Evolutionary conservation across 257 asterid genomes (phyloP), one percentile per base, ranked within the genome.

Genomic region (Thymus mandschuricus): DNA sequence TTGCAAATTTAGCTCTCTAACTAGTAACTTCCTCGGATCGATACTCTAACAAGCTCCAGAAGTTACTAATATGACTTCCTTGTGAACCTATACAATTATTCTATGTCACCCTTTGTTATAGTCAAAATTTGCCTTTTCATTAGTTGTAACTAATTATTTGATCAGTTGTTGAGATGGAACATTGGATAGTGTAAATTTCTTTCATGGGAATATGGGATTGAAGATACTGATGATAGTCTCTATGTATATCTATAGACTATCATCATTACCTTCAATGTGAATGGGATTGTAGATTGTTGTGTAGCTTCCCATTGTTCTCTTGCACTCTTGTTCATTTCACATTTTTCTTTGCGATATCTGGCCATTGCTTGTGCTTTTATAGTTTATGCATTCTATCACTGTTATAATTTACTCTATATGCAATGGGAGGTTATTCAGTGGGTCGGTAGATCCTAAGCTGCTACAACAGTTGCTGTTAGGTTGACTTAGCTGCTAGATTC

Each of bases 401-500:
- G 58, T 13, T n/a, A n/a, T 48, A 28, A 30, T 44, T n/a, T 12
- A 35, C 28, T 55, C 30, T 21, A n/a, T 63, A 48, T 63, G 38
- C 68, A n/a, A 35, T 7, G 2, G 59, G 65, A 58, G 48, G 35
- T 8, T 30, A 49, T 50, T 54, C 13, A 0, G 29, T 0, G 13
- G 65, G 73, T 71, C 8, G 33, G 12, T 56, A 55, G n/a, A 21
- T 63, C 31, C 38, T 41, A 66, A 38, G 35, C 46, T 46, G 5
- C 33, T 48, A 9, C 41, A 21, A 27, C 48, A 27, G 52, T 49
- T 45, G 31, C 49, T 44, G 55, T 58, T 46, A 33, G 5, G 31
- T 71, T 66, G 12, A 49, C 63, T 67, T 15, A 10, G 63, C 66
- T 66, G 60, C 38, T 60, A 48, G 30, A 52, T 51, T 66, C 13